Conservation (phyloP, 169 alveolate genomes). For the Babesia ovis region DNA sequence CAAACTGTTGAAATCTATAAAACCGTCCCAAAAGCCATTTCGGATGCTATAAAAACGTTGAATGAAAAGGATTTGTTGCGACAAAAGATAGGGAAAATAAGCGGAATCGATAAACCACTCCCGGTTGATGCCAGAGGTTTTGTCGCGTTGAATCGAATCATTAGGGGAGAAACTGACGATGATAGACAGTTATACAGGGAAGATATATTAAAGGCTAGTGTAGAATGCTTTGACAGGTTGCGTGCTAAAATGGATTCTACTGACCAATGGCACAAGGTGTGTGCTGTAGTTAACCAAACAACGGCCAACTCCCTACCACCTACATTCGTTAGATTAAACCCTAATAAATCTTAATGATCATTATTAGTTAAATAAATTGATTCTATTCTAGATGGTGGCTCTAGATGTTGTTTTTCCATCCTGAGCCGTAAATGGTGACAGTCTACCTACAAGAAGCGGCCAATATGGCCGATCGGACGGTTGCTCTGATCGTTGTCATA, state of each 20-base stretch:
- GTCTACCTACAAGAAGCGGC: not conserved
- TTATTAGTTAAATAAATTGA: not conserved
- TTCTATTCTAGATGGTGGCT: not conserved
- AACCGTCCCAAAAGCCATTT: conserved; percentile 32
- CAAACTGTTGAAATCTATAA: conserved; percentile 45
- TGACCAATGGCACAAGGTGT: conserved; percentile 58
- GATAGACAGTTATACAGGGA: conserved; percentile 41
- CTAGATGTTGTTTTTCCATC: not conserved
- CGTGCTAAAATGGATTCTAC: conserved; percentile 1
- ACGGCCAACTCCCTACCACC: conserved; percentile 50
- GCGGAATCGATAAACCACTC: conserved; percentile 57
- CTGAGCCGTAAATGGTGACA: conserved; percentile 8
- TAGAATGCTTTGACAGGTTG: conserved; percentile 48
- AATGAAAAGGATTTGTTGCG: conserved; percentile 40
- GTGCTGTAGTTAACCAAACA: conserved; percentile 51
- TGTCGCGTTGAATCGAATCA: conserved; percentile 38
- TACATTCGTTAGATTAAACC: conserved; percentile 4
- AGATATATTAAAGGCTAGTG: conserved; percentile 47
- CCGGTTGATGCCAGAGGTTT: conserved; percentile 46
- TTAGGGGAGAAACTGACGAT: conserved; percentile 62
- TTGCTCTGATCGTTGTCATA: conserved; percentile 15
- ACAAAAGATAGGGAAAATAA: conserved; percentile 62
- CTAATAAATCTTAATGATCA: not conserved
- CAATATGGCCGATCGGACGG: conserved; percentile 23
- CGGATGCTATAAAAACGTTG: conserved; percentile 31